These are phyloP conservation scores for Xylariaceae sp. DNA, from an alignment of 2,329 filamentous ascomycete species.

Conservation along the genomic window DNA sequence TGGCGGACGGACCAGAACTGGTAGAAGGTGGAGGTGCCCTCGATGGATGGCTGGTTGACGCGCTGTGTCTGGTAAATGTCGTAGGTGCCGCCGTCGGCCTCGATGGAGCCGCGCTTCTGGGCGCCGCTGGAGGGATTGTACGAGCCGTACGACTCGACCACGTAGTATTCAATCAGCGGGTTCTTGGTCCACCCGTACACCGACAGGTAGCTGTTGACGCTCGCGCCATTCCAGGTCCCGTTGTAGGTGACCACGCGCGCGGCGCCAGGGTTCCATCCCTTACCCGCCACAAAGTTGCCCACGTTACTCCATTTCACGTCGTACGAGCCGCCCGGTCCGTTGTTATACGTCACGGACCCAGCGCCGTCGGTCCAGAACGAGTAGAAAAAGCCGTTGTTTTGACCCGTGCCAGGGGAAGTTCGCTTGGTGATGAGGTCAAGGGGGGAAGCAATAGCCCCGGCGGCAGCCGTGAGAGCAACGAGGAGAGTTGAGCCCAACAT, in stretches of 20 bases:
- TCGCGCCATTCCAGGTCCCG: conserved; percentile 28
- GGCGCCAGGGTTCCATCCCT: conserved; percentile 43
- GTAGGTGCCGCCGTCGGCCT: conserved; percentile 30
- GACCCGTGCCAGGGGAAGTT: conserved; percentile 25
- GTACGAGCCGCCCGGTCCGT: conserved; percentile 48
- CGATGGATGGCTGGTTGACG: conserved; percentile 39
- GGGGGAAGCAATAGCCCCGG: conserved; percentile 23
- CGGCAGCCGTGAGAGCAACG: conserved; percentile 22
- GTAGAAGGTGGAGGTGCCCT: conserved; percentile 43
- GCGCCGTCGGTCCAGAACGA: conserved; percentile 57
- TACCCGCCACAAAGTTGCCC: conserved; percentile 47
- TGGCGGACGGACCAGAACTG: conserved; percentile 50
- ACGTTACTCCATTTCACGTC: conserved; percentile 44
- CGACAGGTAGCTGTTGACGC: conserved; percentile 39
- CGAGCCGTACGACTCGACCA: conserved; percentile 32
- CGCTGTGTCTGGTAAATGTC: conserved; percentile 31
- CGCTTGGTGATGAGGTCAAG: conserved; percentile 23
- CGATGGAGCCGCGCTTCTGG: conserved; percentile 24
- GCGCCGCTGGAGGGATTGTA: conserved; percentile 29
- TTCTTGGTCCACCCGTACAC: conserved; percentile 36
- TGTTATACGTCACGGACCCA: conserved; percentile 52
- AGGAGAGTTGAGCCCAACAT: conserved; percentile 26
- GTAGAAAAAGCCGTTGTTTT: conserved; percentile 56
- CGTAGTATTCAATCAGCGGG: conserved; percentile 36
- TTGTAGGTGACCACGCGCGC: conserved; percentile 25